A percentile compares a stretch with the other conserved stretches of the same genome.
phyloP scores from a whole-genome alignment of 257 asterid genomes.

The Ilex asprella region DNA sequence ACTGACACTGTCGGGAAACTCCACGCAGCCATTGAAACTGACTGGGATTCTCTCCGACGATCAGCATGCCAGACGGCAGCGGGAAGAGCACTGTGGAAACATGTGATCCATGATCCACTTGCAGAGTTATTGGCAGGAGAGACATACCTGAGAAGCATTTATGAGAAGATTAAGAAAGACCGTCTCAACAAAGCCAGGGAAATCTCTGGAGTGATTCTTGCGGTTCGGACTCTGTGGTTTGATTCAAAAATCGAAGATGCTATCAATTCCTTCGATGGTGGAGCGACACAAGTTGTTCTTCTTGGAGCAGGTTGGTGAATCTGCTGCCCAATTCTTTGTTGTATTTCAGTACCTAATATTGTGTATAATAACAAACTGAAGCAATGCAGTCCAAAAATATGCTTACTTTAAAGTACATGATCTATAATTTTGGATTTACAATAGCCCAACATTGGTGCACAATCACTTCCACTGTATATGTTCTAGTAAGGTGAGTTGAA shows the following conservation, averaged over 20 bases:
- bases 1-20: slow-evolving; percentile 41
- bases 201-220: slow-evolving; percentile 82
- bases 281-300: slow-evolving; percentile 78
- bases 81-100: slow-evolving; percentile 89
- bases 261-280: slow-evolving; percentile 48
- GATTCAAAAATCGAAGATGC: slow-evolving; percentile 84
- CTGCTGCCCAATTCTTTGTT: not conserved
- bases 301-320: slow-evolving; percentile 83
- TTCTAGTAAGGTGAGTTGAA: no score
- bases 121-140: slow-evolving; percentile 92
- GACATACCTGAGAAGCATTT: slow-evolving; percentile 49
- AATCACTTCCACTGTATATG: no score
- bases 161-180: slow-evolving; percentile 88
- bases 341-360: no score
- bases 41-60: slow-evolving; percentile 65
- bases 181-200: slow-evolving; percentile 71
- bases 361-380: no score
- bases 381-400: no score
- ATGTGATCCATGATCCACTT: slow-evolving; percentile 60
- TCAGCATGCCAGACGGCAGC: slow-evolving; percentile 97
- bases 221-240: slow-evolving; percentile 91
- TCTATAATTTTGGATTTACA: no score
- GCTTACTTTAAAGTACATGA: no score
- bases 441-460: no score
- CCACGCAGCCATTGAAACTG: slow-evolving; percentile 56